Percentiles rank a stretch among this genome's conserved stretches.
phyloP scores from a whole-genome alignment of 495 filamentous ascomycete genomes.

The Daldinia concentrica region DNA sequence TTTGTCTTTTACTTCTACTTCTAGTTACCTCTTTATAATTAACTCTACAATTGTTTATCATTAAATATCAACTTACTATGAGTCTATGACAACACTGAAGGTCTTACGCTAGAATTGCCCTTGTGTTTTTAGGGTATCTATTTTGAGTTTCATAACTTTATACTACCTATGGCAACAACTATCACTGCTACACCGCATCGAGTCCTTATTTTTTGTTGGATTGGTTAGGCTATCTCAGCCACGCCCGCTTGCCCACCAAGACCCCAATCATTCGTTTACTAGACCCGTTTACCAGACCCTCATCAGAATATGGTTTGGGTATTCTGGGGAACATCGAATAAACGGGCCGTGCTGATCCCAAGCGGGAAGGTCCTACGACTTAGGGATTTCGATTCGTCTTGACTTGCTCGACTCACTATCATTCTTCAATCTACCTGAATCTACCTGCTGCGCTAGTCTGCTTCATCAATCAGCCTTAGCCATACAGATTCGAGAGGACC shows the following conservation, averaged over 20 bases:
- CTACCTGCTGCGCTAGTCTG: conserved; percentile 14
- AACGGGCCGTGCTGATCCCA: conserved; percentile 8
- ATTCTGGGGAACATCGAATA: conserved; percentile 6
- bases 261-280: not conserved
- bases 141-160: not conserved
- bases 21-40: too few species aligned
- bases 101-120: too few species aligned
- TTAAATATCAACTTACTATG: not conserved
- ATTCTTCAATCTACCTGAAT: conserved; percentile 16
- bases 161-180: not conserved
- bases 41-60: not conserved
- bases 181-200: conserved; percentile 1
- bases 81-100: not conserved
- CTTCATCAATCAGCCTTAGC: conserved; percentile 21
- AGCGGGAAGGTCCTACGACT: conserved; percentile 27
- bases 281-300: not conserved
- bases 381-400: conserved; percentile 7
- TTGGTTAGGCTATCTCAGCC: conserved; percentile 6
- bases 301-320: not conserved
- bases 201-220: not conserved
- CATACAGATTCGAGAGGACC: conserved; percentile 7
- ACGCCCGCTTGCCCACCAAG: not conserved
- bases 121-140: too few species aligned
- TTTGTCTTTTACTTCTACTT: too few species aligned
- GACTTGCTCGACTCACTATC: not conserved